Evolutionary conservation across 352 stramenopile species (phyloP).

Genomic region (Chloridella minuta): DNA sequence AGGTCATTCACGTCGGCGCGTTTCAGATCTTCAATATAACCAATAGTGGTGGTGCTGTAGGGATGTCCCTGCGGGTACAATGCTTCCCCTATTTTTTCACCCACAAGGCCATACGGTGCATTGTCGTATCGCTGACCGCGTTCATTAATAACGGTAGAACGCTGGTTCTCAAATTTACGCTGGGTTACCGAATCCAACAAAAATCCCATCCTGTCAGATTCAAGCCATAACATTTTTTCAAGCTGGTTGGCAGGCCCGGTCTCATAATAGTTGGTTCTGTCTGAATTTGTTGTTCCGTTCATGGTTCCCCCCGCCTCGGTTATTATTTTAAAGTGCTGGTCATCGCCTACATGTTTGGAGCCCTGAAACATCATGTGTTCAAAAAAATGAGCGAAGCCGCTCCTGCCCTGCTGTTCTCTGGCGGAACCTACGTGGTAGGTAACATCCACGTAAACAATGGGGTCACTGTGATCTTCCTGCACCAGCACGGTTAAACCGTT

Average conservation of each 20-base stretch:
- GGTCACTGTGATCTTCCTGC: background rate
- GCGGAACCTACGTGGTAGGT: background rate
- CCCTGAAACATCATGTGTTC: background rate
- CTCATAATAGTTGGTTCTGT: background rate
- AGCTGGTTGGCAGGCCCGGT: background rate
- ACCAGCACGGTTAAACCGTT: background rate
- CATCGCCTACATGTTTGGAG: background rate
- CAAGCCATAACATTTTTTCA: background rate
- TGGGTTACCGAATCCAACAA: background rate
- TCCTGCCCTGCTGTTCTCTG: background rate
- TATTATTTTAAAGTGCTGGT: background rate
- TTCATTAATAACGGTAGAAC: background rate
- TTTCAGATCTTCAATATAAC: background rate
- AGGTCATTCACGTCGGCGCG: background rate
- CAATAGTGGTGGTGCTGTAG: background rate
- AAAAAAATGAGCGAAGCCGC: background rate
- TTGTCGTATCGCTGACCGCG: background rate
- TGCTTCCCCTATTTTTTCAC: background rate
- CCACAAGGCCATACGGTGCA: background rate
- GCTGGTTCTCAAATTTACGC: background rate
- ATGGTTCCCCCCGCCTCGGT: background rate
- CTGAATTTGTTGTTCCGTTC: background rate
- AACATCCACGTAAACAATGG: background rate
- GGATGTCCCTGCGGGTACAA: background rate
- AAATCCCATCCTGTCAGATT: background rate